phyloP scores from a whole-genome alignment of 768 basidiomycete genomes.

The Boletellus sp. region DNA sequence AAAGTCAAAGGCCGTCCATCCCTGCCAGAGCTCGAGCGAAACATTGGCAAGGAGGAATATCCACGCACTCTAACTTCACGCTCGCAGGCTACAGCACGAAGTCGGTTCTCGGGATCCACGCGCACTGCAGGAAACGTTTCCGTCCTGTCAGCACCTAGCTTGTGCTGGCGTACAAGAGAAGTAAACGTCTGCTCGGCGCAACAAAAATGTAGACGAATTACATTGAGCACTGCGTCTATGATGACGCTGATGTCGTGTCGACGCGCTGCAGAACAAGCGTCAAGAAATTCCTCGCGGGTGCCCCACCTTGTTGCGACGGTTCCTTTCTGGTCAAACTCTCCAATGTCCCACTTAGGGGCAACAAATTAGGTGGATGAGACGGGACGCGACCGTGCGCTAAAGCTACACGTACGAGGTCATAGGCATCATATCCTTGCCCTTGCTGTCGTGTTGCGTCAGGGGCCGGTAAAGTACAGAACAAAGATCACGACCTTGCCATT shows the following conservation, averaged over 20 bases:
- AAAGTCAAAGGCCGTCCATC: conserved; percentile 86
- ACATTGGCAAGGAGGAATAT: background rate
- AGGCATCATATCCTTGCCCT: conserved; percentile 82
- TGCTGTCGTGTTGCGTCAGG: conserved; percentile 36
- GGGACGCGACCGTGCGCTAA: background rate
- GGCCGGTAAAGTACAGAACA: background rate
- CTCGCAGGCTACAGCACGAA: conserved; percentile 53
- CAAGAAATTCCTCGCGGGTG: conserved; percentile 71
- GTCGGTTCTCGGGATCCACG: conserved; percentile 66
- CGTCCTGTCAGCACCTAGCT: conserved; percentile 75
- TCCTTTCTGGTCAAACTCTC: conserved; percentile 80
- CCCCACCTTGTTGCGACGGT: conserved; percentile 79
- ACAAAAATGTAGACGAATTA: conserved; percentile 30
- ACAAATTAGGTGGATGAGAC: background rate
- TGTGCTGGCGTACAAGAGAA: conserved; percentile 48
- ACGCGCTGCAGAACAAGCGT: conserved; percentile 65
- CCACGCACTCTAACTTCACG: conserved; percentile 62
- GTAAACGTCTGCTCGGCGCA: conserved; percentile 3
- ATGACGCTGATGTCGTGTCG: conserved; percentile 68
- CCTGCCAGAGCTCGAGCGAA: conserved; percentile 38
- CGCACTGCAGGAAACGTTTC: conserved; percentile 70
- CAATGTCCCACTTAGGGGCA: conserved; percentile 71
- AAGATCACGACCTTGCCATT: conserved; percentile 38
- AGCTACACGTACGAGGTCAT: conserved; percentile 62
- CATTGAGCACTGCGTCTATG: conserved; percentile 89